Percentiles rank a stretch among this genome's conserved stretches.
These are phyloP conservation scores for Herpetospermum pedunculosum DNA, from an alignment of 306 rosid genomes.

Conservation along the genomic window DNA sequence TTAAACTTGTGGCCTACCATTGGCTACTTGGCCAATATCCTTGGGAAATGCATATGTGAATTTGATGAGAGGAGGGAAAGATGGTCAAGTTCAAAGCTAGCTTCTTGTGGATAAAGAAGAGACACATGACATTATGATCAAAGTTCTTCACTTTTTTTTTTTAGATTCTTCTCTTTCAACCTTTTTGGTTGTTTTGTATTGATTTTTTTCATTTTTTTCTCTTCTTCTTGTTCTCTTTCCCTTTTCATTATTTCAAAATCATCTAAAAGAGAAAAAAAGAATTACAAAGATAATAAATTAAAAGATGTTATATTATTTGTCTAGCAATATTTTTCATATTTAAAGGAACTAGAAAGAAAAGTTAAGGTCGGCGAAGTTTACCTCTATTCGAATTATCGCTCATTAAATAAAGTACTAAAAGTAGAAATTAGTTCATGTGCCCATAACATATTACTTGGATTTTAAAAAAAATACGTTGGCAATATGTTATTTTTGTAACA, in stretches of 20 bases:
- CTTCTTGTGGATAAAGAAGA: neutral
- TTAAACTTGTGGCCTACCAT: neutral
- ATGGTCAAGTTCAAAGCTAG: neutral
- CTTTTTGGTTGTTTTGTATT: neutral
- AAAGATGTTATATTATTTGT: neutral
- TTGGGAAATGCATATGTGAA: neutral
- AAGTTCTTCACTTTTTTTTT: neutral
- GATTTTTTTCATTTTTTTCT: neutral
- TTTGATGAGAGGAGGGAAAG: neutral
- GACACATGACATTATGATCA: too few species aligned
- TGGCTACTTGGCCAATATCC: neutral
- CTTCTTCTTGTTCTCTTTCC: too few species aligned
- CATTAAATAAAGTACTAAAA: too few species aligned
- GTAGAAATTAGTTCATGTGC: too few species aligned
- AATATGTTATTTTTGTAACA: too few species aligned
- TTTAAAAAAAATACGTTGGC: too few species aligned
- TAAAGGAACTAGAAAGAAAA: too few species aligned
- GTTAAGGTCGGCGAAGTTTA: too few species aligned
- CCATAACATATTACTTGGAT: too few species aligned
- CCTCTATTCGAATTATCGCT: too few species aligned
- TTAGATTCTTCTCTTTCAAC: slow-evolving; percentile 1
- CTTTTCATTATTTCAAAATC: neutral
- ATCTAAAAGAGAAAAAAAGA: neutral
- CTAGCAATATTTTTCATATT: neutral
- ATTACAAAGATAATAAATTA: neutral